These are phyloP conservation scores for Candida vartiovaarae DNA, from an alignment of 805 yeast genomes.

Conservation along the genomic window DNA sequence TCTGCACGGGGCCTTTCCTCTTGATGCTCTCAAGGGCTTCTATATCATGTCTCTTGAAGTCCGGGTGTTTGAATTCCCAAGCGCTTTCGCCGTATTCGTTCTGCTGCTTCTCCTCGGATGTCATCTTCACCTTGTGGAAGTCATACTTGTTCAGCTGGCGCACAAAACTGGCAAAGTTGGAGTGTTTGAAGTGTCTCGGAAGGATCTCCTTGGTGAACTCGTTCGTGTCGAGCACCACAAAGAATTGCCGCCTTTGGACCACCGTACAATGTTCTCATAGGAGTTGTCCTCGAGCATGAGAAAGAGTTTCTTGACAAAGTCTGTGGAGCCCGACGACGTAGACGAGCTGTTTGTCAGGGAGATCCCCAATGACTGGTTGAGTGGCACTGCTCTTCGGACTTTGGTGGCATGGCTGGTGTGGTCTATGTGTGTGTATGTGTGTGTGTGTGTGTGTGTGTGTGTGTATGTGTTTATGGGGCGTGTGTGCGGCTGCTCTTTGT, in stretches of 20 bases:
- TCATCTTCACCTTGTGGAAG: constrained; percentile 86
- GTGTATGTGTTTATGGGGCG: too few species aligned
- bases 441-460: too few species aligned
- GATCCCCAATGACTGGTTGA: constrained; percentile 18
- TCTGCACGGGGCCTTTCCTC: constrained; percentile 63
- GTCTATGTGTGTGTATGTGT: too few species aligned
- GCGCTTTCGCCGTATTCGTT: constrained; percentile 66
- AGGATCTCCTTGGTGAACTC: constrained; percentile 83
- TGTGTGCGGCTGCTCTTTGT: too few species aligned
- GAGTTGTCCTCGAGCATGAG: constrained; percentile 79
- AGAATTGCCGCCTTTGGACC: constrained; percentile 87
- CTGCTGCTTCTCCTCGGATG: constrained; percentile 51
- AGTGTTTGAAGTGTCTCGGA: constrained; percentile 91
- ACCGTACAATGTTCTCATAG: constrained; percentile 69
- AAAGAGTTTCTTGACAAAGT: constrained; percentile 71
- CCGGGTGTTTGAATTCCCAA: constrained; percentile 95
- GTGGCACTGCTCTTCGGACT: constrained; percentile 6
- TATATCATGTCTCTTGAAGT: constrained; percentile 67
- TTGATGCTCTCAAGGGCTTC: constrained; percentile 83
- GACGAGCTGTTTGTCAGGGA: constrained; percentile 19
- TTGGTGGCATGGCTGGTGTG: constrained; percentile 13
- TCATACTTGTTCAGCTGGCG: constrained; percentile 95
- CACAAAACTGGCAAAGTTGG: constrained; percentile 91
- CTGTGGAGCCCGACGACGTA: constrained; percentile 48
- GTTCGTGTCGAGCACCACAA: constrained; percentile 83